A percentile compares a stretch with the other conserved stretches of the same genome.
Conservation (phyloP, 495 filamentous ascomycete species). For the Xylaria bambusicola region DNA sequence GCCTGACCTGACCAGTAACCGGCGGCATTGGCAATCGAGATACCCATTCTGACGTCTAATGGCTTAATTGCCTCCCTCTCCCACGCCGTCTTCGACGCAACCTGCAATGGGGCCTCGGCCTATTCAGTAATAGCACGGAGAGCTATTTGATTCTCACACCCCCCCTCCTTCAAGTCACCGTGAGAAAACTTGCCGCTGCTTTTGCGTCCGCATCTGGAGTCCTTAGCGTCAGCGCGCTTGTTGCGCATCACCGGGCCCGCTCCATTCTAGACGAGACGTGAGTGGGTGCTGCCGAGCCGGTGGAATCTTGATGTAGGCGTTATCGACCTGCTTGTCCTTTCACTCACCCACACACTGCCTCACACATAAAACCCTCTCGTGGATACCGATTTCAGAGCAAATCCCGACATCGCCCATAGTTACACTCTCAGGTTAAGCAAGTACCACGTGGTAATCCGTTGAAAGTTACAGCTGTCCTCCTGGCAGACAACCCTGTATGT, state of each 20-base stretch:
- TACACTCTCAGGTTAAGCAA: conserved; percentile 10
- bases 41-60: conserved; percentile 19
- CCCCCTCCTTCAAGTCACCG: conserved; percentile 10
- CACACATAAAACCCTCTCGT: neutral
- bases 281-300: conserved; percentile 19
- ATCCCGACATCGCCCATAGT: conserved; percentile 12
- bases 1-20: conserved; percentile 50
- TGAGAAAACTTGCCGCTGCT: conserved; percentile 41
- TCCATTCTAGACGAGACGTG: conserved; percentile 23
- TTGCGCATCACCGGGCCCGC: conserved; percentile 24
- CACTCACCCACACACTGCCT: conserved; percentile 29
- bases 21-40: conserved; percentile 24
- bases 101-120: conserved; percentile 5
- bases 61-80: conserved; percentile 14
- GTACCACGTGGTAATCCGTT: conserved; percentile 13
- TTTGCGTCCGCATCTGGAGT: conserved; percentile 34
- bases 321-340: conserved; percentile 9
- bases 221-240: conserved; percentile 47
- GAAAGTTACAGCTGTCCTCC: conserved; percentile 5
- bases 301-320: conserved; percentile 12
- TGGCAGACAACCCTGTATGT: conserved; percentile 1
- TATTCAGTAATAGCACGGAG: conserved; percentile 8
- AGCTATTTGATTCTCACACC: conserved; percentile 17
- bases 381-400: neutral
- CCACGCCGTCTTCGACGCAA: conserved; percentile 15